Evolutionary conservation across 352 stramenopile species (phyloP), one percentile per base, ranked within the genome.

Genomic region (Lagenidium sp.): DNA sequence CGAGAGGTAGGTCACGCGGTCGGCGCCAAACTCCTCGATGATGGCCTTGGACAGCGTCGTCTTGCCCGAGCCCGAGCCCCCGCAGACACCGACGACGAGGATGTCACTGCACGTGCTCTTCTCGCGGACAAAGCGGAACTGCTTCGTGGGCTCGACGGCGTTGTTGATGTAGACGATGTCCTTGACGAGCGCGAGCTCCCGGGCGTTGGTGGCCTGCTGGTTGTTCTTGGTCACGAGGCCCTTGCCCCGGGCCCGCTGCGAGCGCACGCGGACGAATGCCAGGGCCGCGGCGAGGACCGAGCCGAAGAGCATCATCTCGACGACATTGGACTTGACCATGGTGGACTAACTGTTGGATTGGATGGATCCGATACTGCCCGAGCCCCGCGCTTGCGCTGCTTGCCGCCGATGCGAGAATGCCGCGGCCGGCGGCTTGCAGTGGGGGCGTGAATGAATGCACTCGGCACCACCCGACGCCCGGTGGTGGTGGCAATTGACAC

Each of bases 1-100:
- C 44, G 79, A 96, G 35, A 99, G 82, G 56, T 96, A 96, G 38
- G 83, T 87, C 32, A 98, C 94, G 59, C 91, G 90, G 21, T 78
- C 69, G 23, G 72, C 55, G 28, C 89, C 89, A 44, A 97, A 90
- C 28, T 92, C 77, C 24, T 84, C 55, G 44, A 95, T 93, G 53
- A 97, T 88, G 18, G 84, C 82, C 29, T 75, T 58, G 44, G 85
- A 90, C 23, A 97, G 76, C 48, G 85, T 97, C 12, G 87, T 96
- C 63, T 97, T 97, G 48, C 87, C 87, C 24, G 79, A 94, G 13
- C 87, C 87, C 28, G 82, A 93, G 54, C 91, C 91, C 31, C 91
- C 91, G 43, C 83, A 95, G 16, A 97, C 85, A 30, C 87, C 91
- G 21, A 97, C 81, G 28, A 97, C 77, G 25, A 93, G 70, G 53